phyloP scores from a whole-genome alignment of 2,329 filamentous ascomycete species.

The Talaromyces sp. region DNA sequence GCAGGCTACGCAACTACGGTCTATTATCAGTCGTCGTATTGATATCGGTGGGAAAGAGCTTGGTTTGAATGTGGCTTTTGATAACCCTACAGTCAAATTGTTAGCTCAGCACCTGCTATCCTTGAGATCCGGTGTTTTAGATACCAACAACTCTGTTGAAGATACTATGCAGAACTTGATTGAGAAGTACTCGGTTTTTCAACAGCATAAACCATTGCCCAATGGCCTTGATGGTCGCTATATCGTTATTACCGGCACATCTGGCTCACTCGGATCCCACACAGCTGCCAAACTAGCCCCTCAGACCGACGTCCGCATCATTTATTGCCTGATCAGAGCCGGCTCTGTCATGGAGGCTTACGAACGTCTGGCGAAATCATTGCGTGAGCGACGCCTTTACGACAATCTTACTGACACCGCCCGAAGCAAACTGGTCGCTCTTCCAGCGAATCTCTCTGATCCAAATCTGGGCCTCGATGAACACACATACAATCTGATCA shows the following conservation, averaged over 20 bases:
- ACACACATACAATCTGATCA: neutral
- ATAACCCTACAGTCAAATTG: conserved; percentile 50
- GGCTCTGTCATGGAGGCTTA: conserved; percentile 40
- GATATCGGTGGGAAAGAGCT: conserved; percentile 49
- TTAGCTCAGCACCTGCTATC: conserved; percentile 47
- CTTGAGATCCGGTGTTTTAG: conserved; percentile 39
- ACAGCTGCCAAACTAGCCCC: conserved; percentile 47
- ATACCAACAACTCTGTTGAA: conserved; percentile 31
- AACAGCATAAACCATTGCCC: conserved; percentile 25
- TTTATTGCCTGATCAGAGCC: conserved; percentile 59
- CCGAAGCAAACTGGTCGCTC: conserved; percentile 44
- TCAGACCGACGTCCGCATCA: conserved; percentile 36
- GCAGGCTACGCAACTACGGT: conserved; percentile 56
- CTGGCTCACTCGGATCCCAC: conserved; percentile 63
- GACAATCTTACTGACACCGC: conserved; percentile 20
- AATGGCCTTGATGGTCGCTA: conserved; percentile 24
- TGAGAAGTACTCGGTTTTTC: conserved; percentile 42
- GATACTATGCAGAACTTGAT: conserved; percentile 49
- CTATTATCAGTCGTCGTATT: conserved; percentile 51
- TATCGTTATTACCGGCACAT: conserved; percentile 59
- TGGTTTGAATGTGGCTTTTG: conserved; percentile 58
- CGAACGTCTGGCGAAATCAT: conserved; percentile 45
- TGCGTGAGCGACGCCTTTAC: conserved; percentile 37
- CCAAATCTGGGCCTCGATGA: conserved; percentile 47
- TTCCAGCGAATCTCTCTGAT: conserved; percentile 50